A percentile compares a stretch with the other conserved stretches of the same genome.
Evolutionary conservation across 2,329 filamentous ascomycete genomes (phyloP).

Genomic region (Cladosporium sp.): DNA sequence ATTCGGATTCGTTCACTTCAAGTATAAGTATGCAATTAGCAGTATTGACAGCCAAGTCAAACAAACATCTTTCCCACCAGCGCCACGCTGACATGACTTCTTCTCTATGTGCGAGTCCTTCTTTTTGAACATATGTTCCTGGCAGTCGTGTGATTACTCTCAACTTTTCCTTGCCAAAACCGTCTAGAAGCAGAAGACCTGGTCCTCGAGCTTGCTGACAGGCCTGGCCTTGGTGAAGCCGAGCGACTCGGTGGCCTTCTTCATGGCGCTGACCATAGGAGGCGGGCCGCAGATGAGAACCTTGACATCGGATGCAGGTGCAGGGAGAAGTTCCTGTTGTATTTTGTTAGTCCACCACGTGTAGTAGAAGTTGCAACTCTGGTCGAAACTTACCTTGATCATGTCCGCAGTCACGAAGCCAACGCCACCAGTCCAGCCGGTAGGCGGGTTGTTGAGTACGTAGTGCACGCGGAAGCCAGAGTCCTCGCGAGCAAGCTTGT

Average conservation of each 20-base stretch:
- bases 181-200: slow-evolving; percentile 86
- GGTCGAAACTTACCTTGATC: slow-evolving; percentile 63
- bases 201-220: slow-evolving; percentile 96
- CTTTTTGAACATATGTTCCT: neutral
- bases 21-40: neutral
- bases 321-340: slow-evolving; percentile 71
- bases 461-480: slow-evolving; percentile 85
- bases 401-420: slow-evolving; percentile 95
- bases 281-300: slow-evolving; percentile 92
- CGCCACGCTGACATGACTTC: slow-evolving; percentile 13
- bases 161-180: neutral
- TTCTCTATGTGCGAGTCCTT: slow-evolving; percentile 13
- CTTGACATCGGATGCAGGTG: slow-evolving; percentile 84
- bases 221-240: slow-evolving; percentile 91
- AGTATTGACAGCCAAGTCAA: neutral
- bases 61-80: slow-evolving; percentile 1
- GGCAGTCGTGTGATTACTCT: neutral
- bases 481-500: slow-evolving; percentile 74
- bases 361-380: neutral
- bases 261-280: slow-evolving; percentile 94
- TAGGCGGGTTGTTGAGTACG: slow-evolving; percentile 92
- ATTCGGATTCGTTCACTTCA: neutral
- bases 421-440: slow-evolving; percentile 86
- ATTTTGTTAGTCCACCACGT: neutral
- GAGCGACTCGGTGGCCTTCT: slow-evolving; percentile 87